Percentiles rank a stretch among this genome's conserved stretches.
These are phyloP conservation scores for Gentiana dahurica DNA, from an alignment of 257 asterid species.

Conservation along the genomic window DNA sequence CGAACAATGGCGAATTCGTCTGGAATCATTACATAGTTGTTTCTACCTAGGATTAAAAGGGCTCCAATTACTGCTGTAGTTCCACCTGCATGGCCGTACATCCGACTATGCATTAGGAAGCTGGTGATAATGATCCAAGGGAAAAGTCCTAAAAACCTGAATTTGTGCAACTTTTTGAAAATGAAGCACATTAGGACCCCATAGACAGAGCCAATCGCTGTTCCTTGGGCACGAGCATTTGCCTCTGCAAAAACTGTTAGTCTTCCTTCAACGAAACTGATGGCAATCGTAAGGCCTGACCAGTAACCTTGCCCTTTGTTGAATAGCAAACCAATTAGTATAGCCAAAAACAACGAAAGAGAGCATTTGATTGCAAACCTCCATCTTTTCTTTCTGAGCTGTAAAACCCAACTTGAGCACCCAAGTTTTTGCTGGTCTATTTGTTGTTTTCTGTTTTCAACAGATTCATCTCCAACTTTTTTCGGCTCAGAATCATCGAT, in stretches of 20 bases:
- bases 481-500: conserved; percentile 6
- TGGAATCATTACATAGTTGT: conserved; percentile 45
- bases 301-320: conserved; percentile 65
- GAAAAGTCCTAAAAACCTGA: conserved; percentile 63
- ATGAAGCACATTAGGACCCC: conserved; percentile 73
- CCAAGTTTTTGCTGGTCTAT: too few species aligned
- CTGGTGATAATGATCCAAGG: conserved; percentile 82
- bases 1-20: conserved; percentile 75
- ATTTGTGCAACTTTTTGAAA: conserved; percentile 40
- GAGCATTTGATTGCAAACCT: conserved; percentile 60
- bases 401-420: conserved; percentile 9
- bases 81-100: conserved; percentile 93
- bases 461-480: not conserved
- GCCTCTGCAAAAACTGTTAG: conserved; percentile 72
- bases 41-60: conserved; percentile 56
- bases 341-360: conserved; percentile 58
- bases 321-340: conserved; percentile 46
- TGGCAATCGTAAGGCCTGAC: conserved; percentile 79
- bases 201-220: conserved; percentile 71
- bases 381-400: conserved; percentile 36
- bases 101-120: conserved; percentile 49
- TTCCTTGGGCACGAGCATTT: conserved; percentile 72
- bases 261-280: conserved; percentile 53
- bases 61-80: conserved; percentile 77
- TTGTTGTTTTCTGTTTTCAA: not conserved